These are phyloP conservation scores for Ormosia semicastrata DNA, from an alignment of 306 rosid genomes.

Conservation along the genomic window DNA sequence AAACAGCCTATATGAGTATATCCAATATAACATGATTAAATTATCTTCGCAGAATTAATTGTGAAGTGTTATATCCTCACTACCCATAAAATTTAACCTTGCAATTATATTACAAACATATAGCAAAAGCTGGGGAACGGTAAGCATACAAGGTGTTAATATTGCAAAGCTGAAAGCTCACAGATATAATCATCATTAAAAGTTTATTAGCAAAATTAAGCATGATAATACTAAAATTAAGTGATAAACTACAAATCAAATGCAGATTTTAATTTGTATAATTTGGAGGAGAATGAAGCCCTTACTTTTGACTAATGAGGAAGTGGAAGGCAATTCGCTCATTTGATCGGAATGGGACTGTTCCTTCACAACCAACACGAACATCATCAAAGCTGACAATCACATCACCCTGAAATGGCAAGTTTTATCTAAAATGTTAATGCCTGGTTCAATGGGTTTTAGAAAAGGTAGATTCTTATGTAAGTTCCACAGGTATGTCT, in stretches of 20 bases:
- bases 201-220: not conserved
- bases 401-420: constrained; percentile 83
- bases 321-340: constrained; percentile 95
- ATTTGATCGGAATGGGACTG: constrained; percentile 86
- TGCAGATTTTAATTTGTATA: not conserved
- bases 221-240: not conserved
- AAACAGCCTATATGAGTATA: not conserved
- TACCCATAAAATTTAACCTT: not conserved
- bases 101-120: not conserved
- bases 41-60: not conserved
- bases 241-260: not conserved
- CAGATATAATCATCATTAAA: not conserved
- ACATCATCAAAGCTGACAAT: constrained; percentile 90
- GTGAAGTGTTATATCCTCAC: not conserved
- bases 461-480: constrained; percentile 7
- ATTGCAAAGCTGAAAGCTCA: constrained; percentile 4
- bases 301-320: constrained; percentile 95
- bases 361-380: constrained; percentile 90
- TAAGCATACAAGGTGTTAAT: not conserved
- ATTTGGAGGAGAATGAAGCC: constrained; percentile 24
- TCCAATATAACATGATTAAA: not conserved
- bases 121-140: not conserved
- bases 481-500: not conserved
- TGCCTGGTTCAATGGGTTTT: not conserved
- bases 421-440: constrained; percentile 25